phyloP scores from a whole-genome alignment of 257 asterid species.

The Penstemon barbatus region DNA sequence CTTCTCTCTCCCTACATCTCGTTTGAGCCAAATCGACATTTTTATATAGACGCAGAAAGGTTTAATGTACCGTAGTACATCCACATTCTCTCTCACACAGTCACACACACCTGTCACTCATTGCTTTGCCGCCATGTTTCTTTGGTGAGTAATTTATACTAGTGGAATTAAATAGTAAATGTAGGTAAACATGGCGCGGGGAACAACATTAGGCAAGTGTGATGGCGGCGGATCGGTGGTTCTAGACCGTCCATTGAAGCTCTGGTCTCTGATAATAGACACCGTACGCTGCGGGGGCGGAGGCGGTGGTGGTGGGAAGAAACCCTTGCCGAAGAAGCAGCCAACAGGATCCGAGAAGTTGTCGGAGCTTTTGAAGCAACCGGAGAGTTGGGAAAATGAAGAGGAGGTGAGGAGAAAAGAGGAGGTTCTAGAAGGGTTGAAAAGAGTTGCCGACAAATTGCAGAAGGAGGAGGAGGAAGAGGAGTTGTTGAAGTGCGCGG shows the following conservation, averaged over 20 bases:
- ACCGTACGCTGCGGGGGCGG: conserved; percentile 71
- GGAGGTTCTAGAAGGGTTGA: conserved; percentile 55
- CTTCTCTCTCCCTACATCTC: no score
- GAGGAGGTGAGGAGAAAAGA: conserved; percentile 55
- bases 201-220: conserved; percentile 46
- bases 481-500: conserved; percentile 62
- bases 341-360: conserved; percentile 57
- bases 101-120: neutral
- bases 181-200: conserved; percentile 29
- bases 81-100: neutral
- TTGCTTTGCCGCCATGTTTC: neutral
- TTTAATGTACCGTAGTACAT: neutral
- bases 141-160: neutral
- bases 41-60: neutral
- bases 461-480: conserved; percentile 23
- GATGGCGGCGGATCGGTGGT: conserved; percentile 51
- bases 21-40: no score
- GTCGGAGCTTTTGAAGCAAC: conserved; percentile 63
- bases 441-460: conserved; percentile 48
- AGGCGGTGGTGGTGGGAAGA: conserved; percentile 25
- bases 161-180: neutral
- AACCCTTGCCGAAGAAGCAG: conserved; percentile 28
- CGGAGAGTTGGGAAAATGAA: conserved; percentile 67
- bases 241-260: conserved; percentile 62
- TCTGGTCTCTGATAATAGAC: conserved; percentile 66